Conservation (phyloP, 129 eudicot species). For the Scalesia atractyloides region DNA sequence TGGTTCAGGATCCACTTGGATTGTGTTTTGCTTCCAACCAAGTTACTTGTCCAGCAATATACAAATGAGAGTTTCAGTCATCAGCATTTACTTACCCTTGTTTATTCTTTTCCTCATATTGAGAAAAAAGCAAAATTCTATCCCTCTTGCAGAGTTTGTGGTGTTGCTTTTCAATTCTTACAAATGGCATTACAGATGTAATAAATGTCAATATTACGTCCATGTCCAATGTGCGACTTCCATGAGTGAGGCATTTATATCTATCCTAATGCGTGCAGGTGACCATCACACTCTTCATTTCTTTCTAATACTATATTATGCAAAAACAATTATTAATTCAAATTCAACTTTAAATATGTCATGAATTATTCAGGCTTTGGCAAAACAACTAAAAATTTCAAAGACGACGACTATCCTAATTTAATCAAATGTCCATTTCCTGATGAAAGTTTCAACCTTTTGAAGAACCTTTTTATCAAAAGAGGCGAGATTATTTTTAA, state of each 20-base stretch:
- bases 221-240: conserved; percentile 22
- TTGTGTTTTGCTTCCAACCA: conserved; percentile 18
- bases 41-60: not conserved
- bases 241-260: not conserved
- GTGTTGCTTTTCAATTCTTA: fast-evolving
- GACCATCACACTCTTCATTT: not conserved
- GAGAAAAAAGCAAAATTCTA: not conserved
- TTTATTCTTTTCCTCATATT: conserved; percentile 7
- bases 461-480: not conserved
- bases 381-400: not conserved
- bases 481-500: not conserved
- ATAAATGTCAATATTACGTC: conserved; percentile 3
- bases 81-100: conserved; percentile 21
- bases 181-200: conserved; percentile 16
- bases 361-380: not conserved
- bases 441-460: not conserved
- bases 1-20: not conserved
- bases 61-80: conserved; percentile 1
- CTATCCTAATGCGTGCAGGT: not conserved
- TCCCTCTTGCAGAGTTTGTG: not conserved
- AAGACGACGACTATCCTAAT: not conserved
- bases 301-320: not conserved
- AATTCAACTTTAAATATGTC: not conserved
- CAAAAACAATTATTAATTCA: not conserved
- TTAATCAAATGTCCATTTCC: not conserved